Evolutionary conservation across 2,329 filamentous ascomycete species (phyloP), one percentile per base, ranked within the genome.

Genomic region (Penicillium sp.): DNA sequence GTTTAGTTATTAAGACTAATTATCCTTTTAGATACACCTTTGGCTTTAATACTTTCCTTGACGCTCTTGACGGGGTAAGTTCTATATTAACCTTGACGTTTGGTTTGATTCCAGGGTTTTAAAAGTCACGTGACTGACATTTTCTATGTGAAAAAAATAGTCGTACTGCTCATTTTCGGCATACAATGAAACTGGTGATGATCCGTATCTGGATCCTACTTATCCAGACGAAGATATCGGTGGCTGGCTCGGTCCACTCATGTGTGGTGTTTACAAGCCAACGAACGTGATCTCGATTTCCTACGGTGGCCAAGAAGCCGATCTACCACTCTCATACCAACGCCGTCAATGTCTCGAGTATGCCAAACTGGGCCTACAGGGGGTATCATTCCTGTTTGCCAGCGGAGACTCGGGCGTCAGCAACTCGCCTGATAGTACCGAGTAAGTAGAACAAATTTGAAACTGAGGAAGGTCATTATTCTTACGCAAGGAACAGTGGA

Each of bases 81-180:
- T 7, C 16, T 20, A 7, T 3, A 23, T 5, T 18, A 14, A 38
- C 26, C 26, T 30, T 9, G 26, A n/a, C n/a, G n/a, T n/a, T n/a
- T n/a, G n/a, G n/a, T n/a, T n/a, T n/a, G n/a, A n/a, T n/a, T 38
- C 16, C 9, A 38, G 33, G 33, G 33, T 38, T 38, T 14, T 14
- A 4, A 16, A 38, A 38, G 11, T 38, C 33, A 38, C 33, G 33
- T 38, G 33, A 38, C 33, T 38, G 16, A 38, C 14, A 4, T 14
- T 52, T 16, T 11, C 64, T 30, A 64, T 23, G 6, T 1, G 20
- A n/a, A 4, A 45, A 48, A 49, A 40, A 30, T n/a, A 68, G 66
- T 76, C 74, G 47, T 83, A 82, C 67, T 83, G 82, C 70, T 76
- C 73, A 8, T 79, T 76, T 59, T 71, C 71, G 12, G 79, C 78